A percentile compares a stretch with the other conserved stretches of the same genome.
phyloP scores from a whole-genome alignment of 2,329 filamentous ascomycete species.

The Microsporum ferrugineum region DNA sequence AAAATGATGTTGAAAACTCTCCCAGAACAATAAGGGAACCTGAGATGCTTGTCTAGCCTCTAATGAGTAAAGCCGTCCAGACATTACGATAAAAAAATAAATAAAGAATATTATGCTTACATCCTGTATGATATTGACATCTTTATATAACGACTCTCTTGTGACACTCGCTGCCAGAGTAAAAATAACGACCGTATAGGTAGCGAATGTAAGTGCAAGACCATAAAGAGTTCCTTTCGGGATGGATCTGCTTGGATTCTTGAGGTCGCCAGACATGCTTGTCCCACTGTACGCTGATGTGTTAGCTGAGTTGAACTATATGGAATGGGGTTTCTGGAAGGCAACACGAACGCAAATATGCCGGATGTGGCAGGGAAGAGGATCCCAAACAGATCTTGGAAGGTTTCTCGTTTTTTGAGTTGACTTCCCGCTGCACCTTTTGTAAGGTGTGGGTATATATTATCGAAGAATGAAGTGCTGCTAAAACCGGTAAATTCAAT shows the following conservation, averaged over 20 bases:
- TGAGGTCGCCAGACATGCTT: constrained; percentile 81
- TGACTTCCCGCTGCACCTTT: constrained; percentile 52
- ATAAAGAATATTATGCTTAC: constrained; percentile 24
- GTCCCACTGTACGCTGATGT: constrained; percentile 45
- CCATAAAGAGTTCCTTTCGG: constrained; percentile 74
- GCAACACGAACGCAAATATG: constrained; percentile 42
- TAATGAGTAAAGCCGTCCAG: not conserved
- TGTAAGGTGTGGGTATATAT: constrained; percentile 57
- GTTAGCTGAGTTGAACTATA: constrained; percentile 46
- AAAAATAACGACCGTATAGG: constrained; percentile 65
- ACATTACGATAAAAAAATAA: not conserved
- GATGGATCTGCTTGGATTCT: constrained; percentile 71
- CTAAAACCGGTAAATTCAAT: constrained; percentile 72
- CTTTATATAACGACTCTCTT: constrained; percentile 58
- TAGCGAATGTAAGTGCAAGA: constrained; percentile 60
- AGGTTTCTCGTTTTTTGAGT: constrained; percentile 54
- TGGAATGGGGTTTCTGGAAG: constrained; percentile 25
- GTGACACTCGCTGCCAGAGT: constrained; percentile 68
- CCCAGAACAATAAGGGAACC: constrained; percentile 62
- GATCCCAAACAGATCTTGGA: constrained; percentile 74
- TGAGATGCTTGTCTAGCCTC: constrained; percentile 56
- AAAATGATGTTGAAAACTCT: constrained; percentile 71
- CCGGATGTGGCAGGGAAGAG: constrained; percentile 61
- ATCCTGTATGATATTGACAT: constrained; percentile 69
- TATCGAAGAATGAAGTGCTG: constrained; percentile 57